Percentiles rank a stretch among this genome's conserved stretches.
phyloP scores from a whole-genome alignment of 2,329 filamentous ascomycete species.

The Rhynchosporium graminicola region DNA sequence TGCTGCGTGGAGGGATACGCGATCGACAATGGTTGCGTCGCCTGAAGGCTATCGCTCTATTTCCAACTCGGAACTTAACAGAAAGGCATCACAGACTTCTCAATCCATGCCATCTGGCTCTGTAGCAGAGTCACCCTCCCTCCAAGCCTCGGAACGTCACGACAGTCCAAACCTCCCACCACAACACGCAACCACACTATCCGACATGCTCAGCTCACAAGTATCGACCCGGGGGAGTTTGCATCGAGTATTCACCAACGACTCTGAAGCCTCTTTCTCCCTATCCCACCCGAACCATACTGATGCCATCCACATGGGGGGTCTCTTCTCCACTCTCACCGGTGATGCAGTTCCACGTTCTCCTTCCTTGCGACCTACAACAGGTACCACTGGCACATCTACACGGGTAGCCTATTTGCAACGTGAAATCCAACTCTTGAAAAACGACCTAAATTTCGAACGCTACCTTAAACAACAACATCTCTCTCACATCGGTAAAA shows the following conservation, averaged over 20 bases:
- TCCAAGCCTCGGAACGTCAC: slow-evolving; percentile 29
- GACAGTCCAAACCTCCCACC: slow-evolving; percentile 68
- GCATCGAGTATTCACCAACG: slow-evolving; percentile 57
- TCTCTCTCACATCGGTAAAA: slow-evolving; percentile 75
- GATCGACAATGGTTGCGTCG: slow-evolving; percentile 47
- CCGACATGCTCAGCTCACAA: slow-evolving; percentile 62
- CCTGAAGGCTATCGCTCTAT: slow-evolving; percentile 42
- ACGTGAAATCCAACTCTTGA: slow-evolving; percentile 71
- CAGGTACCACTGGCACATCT: slow-evolving; percentile 38
- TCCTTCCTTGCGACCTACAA: slow-evolving; percentile 37
- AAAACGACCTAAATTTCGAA: slow-evolving; percentile 82
- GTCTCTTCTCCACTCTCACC: slow-evolving; percentile 35
- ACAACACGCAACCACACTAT: slow-evolving; percentile 55
- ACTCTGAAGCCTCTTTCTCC: slow-evolving; percentile 51
- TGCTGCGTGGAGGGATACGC: slow-evolving; percentile 56
- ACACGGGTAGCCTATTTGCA: slow-evolving; percentile 58
- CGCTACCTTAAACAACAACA: slow-evolving; percentile 83
- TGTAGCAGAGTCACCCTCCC: slow-evolving; percentile 46
- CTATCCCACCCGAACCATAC: slow-evolving; percentile 29
- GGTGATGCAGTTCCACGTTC: slow-evolving; percentile 34
- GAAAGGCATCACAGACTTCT: slow-evolving; percentile 53
- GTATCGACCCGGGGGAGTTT: slow-evolving; percentile 58
- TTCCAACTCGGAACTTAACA: slow-evolving; percentile 41
- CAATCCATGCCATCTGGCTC: slow-evolving; percentile 45
- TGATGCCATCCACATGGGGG: slow-evolving; percentile 35